A percentile compares a stretch with the other conserved stretches of the same genome.
These are phyloP conservation scores for Pseudohyphozyma bogoriensis DNA, from an alignment of 768 basidiomycete genomes.

Conservation along the genomic window DNA sequence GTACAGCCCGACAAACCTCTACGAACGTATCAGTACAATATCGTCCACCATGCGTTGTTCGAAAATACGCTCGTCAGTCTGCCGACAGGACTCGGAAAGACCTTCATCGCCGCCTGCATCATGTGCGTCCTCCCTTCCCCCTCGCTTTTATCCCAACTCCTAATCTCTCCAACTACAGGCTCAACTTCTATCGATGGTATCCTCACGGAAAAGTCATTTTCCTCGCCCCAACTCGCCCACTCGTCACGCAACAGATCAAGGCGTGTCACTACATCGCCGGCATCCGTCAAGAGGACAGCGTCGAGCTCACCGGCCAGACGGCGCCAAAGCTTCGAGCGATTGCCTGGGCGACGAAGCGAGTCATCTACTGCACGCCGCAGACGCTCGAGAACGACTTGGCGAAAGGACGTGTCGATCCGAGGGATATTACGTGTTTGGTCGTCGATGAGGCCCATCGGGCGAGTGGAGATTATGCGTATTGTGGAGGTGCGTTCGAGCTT, in stretches of 20 bases:
- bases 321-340: conserved; percentile 47
- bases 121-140: conserved; percentile 45
- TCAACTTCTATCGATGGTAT: conserved; percentile 66
- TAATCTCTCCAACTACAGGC: conserved; percentile 5
- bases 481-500: too few species aligned
- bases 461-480: conserved; percentile 64
- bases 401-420: conserved; percentile 60
- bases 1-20: conserved; percentile 58
- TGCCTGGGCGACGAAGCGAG: conserved; percentile 35
- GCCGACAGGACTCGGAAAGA: conserved; percentile 94
- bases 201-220: conserved; percentile 86
- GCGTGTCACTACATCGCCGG: conserved; percentile 90
- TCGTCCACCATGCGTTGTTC: conserved; percentile 70
- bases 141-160: neutral
- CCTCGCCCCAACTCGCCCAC: conserved; percentile 88
- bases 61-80: conserved; percentile 89
- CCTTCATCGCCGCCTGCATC: conserved; percentile 90
- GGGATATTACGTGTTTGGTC: conserved; percentile 75
- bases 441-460: conserved; percentile 87
- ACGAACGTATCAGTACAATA: conserved; percentile 90
- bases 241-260: conserved; percentile 88
- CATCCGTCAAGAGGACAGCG: conserved; percentile 73
- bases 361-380: conserved; percentile 44
- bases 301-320: conserved; percentile 75
- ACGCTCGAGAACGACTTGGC: conserved; percentile 79